Conservation (phyloP, 805 yeast species). For the Ogataea siamensis region DNA sequence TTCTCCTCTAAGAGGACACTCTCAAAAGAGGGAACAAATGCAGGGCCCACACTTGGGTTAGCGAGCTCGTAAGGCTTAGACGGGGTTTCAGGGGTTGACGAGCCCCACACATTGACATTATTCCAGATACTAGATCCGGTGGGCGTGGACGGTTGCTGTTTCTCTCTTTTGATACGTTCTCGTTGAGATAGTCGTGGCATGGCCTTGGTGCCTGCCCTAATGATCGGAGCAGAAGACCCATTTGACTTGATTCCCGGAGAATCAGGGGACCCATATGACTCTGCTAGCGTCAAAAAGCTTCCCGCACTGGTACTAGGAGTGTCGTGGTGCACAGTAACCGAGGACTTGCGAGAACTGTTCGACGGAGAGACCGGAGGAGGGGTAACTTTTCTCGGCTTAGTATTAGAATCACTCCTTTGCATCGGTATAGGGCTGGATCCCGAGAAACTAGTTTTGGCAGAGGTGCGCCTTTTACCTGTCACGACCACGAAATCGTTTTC, state of each 20-base stretch:
- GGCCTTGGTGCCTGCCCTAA: slow-evolving; percentile 37
- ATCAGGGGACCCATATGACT: slow-evolving; percentile 12
- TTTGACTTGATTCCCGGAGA: slow-evolving; percentile 2
- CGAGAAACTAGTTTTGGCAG: slow-evolving; percentile 12
- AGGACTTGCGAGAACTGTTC: slow-evolving; percentile 2
- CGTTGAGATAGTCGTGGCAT: slow-evolving; percentile 54
- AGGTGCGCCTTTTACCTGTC: slow-evolving; percentile 31
- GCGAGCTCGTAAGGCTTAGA: slow-evolving; percentile 7
- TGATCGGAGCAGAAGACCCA: slow-evolving; percentile 8
- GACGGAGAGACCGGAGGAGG: slow-evolving; percentile 3
- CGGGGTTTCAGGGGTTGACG: slow-evolving; percentile 1
- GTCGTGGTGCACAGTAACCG: slow-evolving; percentile 7
- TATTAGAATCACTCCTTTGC: not conserved
- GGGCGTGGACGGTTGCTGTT: slow-evolving; percentile 5
- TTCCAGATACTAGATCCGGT: slow-evolving; percentile 10
- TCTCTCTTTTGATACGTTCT: slow-evolving; percentile 46
- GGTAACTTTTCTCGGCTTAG: not conserved
- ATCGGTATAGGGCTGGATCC: not conserved
- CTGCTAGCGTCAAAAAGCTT: slow-evolving; percentile 9
- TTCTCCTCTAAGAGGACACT: slow-evolving; percentile 26
- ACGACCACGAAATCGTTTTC: slow-evolving; percentile 37
- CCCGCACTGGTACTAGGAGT: slow-evolving; percentile 12
- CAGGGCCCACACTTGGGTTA: slow-evolving; percentile 10
- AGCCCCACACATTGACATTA: slow-evolving; percentile 8
- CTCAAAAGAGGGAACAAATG: slow-evolving; percentile 29